A percentile compares a stretch with the other conserved stretches of the same genome.
Conservation (phyloP, 768 basidiomycete genomes). For the Kwoniella heveanensis region DNA sequence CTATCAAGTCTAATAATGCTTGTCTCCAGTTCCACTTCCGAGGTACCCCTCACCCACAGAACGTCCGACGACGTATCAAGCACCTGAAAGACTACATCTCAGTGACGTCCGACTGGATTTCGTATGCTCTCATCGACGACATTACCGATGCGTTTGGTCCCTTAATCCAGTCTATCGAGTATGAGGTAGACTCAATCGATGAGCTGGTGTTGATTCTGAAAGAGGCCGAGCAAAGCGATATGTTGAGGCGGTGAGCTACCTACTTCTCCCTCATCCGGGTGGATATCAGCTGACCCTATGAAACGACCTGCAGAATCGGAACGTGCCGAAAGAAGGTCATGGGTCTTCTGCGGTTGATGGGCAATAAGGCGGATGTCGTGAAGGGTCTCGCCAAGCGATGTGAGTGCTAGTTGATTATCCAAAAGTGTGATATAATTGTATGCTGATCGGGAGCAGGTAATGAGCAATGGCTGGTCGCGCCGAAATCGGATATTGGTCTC, state of each 20-base stretch:
- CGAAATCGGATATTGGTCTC: conserved; percentile 94
- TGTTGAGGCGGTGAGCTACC: conserved; percentile 71
- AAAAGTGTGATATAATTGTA: background rate
- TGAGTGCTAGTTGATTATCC: conserved; percentile 20
- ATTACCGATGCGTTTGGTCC: conserved; percentile 99
- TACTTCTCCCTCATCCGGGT: background rate
- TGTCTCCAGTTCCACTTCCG: conserved; percentile 87
- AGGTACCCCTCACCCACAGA: conserved; percentile 95
- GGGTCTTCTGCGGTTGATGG: conserved; percentile 94
- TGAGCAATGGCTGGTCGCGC: conserved; percentile 97
- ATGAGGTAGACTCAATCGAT: conserved; percentile 98
- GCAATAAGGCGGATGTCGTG: conserved; percentile 99
- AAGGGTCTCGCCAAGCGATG: conserved; percentile 97
- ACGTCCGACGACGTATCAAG: conserved; percentile 95
- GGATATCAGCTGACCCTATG: conserved; percentile 2
- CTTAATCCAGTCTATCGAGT: conserved; percentile 96
- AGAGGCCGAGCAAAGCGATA: conserved; percentile 94
- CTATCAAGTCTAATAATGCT: no score
- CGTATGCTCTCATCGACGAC: conserved; percentile 98
- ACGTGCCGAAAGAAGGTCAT: conserved; percentile 99
- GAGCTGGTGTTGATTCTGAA: conserved; percentile 96
- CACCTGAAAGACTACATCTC: conserved; percentile 98
- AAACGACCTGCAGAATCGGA: conserved; percentile 68
- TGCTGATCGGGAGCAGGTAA: conserved; percentile 53
- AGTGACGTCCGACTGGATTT: conserved; percentile 99